Percentiles rank a stretch among this genome's conserved stretches.
Evolutionary conservation across 2,329 filamentous ascomycete genomes (phyloP).

Genomic region (Arthrobotrys pseudoclavata): DNA sequence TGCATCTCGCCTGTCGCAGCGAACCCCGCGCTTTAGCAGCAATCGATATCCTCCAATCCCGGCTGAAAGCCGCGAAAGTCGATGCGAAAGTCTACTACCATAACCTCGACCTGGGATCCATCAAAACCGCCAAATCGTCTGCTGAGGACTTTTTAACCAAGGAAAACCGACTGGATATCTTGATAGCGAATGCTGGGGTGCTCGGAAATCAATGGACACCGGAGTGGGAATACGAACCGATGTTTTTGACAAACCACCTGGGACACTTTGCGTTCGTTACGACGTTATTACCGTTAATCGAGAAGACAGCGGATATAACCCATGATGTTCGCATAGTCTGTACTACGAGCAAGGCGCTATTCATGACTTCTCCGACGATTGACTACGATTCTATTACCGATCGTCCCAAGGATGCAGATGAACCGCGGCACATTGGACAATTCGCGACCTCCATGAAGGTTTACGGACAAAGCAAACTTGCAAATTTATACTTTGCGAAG

Average conservation of each 20-base stretch:
- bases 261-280: conserved; percentile 69
- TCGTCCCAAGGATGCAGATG: conserved; percentile 37
- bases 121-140: conserved; percentile 68
- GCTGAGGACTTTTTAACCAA: conserved; percentile 66
- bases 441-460: conserved; percentile 64
- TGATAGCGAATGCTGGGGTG: conserved; percentile 69
- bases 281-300: conserved; percentile 62
- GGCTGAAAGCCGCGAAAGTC: conserved; percentile 52
- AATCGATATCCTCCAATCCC: conserved; percentile 64
- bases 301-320: conserved; percentile 62
- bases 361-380: conserved; percentile 64
- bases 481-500: conserved; percentile 68
- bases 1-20: conserved; percentile 60
- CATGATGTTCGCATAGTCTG: conserved; percentile 62
- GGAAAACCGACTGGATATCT: conserved; percentile 67
- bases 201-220: conserved; percentile 66
- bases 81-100: conserved; percentile 65
- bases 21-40: conserved; percentile 66
- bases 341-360: conserved; percentile 64
- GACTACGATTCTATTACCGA: conserved; percentile 57
- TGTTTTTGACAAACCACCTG: conserved; percentile 70
- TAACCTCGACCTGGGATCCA: conserved; percentile 68
- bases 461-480: conserved; percentile 70
- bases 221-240: conserved; percentile 68
- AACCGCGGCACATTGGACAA: conserved; percentile 21